These are phyloP conservation scores for Rosa chinensis DNA, from an alignment of 306 rosid species.

Conservation along the genomic window DNA sequence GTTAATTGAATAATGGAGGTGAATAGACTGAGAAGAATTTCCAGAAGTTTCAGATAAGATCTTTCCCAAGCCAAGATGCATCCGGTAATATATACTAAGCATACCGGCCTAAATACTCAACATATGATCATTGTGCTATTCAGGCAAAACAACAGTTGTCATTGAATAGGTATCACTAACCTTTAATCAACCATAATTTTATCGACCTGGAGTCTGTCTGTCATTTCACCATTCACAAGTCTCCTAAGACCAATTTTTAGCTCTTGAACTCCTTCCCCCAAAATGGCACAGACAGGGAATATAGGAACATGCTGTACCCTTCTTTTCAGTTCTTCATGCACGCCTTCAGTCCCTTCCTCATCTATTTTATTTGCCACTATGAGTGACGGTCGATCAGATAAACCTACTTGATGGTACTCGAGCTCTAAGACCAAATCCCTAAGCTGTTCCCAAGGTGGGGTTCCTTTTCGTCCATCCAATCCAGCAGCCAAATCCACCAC, in stretches of 20 bases:
- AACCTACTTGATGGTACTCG: constrained; percentile 78
- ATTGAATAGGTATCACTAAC: constrained; percentile 1
- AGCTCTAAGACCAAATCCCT: constrained; percentile 77
- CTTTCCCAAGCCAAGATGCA: not conserved
- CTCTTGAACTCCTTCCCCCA: constrained; percentile 79
- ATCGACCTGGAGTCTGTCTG: constrained; percentile 50
- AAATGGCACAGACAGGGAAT: constrained; percentile 80
- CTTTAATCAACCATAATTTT: constrained; percentile 55
- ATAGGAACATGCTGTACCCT: constrained; percentile 69
- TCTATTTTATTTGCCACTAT: constrained; percentile 90
- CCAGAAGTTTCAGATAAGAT: not conserved
- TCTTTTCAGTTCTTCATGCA: constrained; percentile 63
- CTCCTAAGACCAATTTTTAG: constrained; percentile 71
- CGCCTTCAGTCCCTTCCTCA: constrained; percentile 74
- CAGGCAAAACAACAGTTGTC: too few species aligned
- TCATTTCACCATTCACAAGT: constrained; percentile 71
- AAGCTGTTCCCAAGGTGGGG: constrained; percentile 89
- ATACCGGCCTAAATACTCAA: not conserved
- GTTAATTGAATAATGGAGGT: not conserved
- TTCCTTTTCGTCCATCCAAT: constrained; percentile 72
- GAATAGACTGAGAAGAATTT: too few species aligned
- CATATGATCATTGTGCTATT: not conserved
- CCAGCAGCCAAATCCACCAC: constrained; percentile 87
- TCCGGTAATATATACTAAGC: not conserved
- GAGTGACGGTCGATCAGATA: constrained; percentile 71